These are phyloP conservation scores for Saururus chinensis DNA, from an alignment of 164 flowering plant genomes.

Conservation along the genomic window DNA sequence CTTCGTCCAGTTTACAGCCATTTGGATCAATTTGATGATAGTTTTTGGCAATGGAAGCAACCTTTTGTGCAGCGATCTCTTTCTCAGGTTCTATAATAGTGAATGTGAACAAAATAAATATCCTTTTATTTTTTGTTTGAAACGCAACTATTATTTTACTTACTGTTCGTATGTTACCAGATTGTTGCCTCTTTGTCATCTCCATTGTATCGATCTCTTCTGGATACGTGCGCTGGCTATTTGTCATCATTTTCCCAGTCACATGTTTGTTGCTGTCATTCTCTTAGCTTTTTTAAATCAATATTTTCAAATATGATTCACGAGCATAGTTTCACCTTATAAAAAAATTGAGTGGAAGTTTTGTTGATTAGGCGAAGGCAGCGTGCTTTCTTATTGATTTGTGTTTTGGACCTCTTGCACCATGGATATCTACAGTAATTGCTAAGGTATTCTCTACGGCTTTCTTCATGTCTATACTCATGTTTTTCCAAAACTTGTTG, in stretches of 20 bases:
- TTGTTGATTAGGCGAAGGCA: slow-evolving; percentile 56
- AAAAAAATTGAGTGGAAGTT: slow-evolving; percentile 3
- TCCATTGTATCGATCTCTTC: slow-evolving; percentile 53
- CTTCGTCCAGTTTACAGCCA: slow-evolving; percentile 68
- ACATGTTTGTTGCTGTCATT: slow-evolving; percentile 46
- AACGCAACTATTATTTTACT: slow-evolving; percentile 5
- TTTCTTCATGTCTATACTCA: not conserved
- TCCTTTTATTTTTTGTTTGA: not conserved
- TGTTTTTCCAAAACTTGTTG: not conserved
- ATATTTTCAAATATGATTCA: not conserved
- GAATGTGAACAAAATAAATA: not conserved
- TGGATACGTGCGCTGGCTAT: slow-evolving; percentile 79
- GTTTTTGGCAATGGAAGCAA: slow-evolving; percentile 67
- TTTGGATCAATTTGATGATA: slow-evolving; percentile 46
- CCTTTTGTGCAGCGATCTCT: slow-evolving; percentile 68
- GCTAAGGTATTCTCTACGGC: slow-evolving; percentile 47
- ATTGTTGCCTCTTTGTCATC: slow-evolving; percentile 59
- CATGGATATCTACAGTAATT: slow-evolving; percentile 67
- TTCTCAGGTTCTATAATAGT: slow-evolving; percentile 47
- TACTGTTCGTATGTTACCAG: slow-evolving; percentile 34
- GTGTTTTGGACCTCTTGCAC: slow-evolving; percentile 67
- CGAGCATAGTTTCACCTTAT: not conserved
- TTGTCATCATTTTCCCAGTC: slow-evolving; percentile 70
- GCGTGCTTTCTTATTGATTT: slow-evolving; percentile 83
- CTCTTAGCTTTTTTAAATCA: no score